Evolutionary conservation across 1,284 basidiomycete genomes (phyloP), one percentile per base, ranked within the genome.

Genomic region (Trichosporon ovoides): DNA sequence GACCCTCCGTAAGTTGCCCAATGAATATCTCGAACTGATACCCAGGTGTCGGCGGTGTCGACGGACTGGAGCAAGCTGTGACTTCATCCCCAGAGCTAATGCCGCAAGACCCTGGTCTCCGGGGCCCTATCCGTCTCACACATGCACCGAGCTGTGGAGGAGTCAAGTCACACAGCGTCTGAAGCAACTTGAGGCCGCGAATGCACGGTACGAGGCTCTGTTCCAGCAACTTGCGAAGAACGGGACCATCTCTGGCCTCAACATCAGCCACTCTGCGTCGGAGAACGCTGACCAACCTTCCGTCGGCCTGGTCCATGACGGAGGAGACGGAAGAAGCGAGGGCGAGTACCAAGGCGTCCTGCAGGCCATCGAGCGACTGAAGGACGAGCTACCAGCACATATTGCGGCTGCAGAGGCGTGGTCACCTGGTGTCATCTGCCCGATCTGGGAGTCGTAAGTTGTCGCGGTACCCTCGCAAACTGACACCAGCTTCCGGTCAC

Each of bases 91-190:
- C 16, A 48, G 64, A 20, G 59, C 56, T 40, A 65, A 65, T 52
- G 64, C 64, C 13, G 61, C 64, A 6, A 24, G 59, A 0, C 59
- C 57, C 5, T 61, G 57, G 55, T 59, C 59, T 3, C 61, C 59
- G 9, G 57, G 56, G 3, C 64, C 58, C 3, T 61, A 61, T 22
- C 61, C 63, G 2, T 55, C 58, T 12, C 64, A 61, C 46, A 61
- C 59, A 3, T 65, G 64, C 48, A 65, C 64, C 22, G 64, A 65
- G 50, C 56, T 61, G 18, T 65, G 64, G 64, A 52, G 64, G 7
- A 61, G 31, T 18, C 59, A 65, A 28, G 61, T 65, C 24, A 63
- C 55, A 20, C 31, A 35, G 18, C 61, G 61, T 0, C 50, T 65
- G 24, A 62, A 63, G 53, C 34, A 55, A 12, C 57, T 65, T 7